Evolutionary conservation across 345 rosid species (phyloP).

Genomic region (thale cress (Arabidopsis thaliana)): DNA sequence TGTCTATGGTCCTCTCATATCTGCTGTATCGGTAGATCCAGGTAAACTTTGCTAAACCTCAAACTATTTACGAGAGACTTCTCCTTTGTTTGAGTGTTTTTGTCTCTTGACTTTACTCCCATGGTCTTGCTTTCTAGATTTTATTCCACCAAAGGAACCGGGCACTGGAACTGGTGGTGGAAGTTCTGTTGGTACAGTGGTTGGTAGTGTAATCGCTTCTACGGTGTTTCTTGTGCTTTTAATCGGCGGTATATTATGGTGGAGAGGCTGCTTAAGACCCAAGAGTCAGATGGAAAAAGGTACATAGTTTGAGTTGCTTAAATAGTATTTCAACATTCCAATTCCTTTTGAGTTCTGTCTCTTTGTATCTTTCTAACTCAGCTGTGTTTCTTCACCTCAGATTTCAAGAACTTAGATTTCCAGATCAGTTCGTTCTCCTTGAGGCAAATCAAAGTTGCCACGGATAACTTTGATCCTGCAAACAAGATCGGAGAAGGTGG

Average conservation of each 20-base stretch:
- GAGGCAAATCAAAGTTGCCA: constrained; percentile 59
- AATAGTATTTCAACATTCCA: background rate
- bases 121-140: constrained; percentile 41
- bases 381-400: constrained; percentile 40
- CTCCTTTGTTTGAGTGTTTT: background rate
- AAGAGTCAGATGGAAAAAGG: constrained; percentile 50
- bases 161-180: constrained; percentile 31
- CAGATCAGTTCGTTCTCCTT: constrained; percentile 56
- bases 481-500: constrained; percentile 78
- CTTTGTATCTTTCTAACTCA: constrained; percentile 21
- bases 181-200: constrained; percentile 36
- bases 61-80: constrained; percentile 3
- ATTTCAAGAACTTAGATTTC: constrained; percentile 49
- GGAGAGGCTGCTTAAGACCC: constrained; percentile 54
- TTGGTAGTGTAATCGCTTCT: constrained; percentile 47
- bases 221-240: constrained; percentile 42
- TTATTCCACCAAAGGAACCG: constrained; percentile 39
- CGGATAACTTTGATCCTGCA: constrained; percentile 54
- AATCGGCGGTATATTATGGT: constrained; percentile 54
- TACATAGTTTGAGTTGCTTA: constrained; percentile 13
- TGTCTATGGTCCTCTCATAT: constrained; percentile 66
- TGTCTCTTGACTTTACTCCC: background rate
- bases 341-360: background rate
- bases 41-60: constrained; percentile 39
- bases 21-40: constrained; percentile 58